Evolutionary conservation across 2,329 filamentous ascomycete species (phyloP).

Genomic region (Xylaria digitata): DNA sequence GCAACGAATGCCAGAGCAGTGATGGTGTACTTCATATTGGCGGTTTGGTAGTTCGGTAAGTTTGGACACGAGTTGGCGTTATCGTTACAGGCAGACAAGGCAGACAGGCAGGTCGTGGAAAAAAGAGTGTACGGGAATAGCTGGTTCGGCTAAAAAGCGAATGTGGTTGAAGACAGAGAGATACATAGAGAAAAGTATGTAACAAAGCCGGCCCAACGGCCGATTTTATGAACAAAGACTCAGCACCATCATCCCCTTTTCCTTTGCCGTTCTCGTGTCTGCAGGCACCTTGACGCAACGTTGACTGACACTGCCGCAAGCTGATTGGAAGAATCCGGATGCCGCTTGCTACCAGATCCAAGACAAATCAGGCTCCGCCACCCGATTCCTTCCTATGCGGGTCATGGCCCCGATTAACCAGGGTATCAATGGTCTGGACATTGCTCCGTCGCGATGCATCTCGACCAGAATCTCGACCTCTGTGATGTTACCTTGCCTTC

Average conservation of each 20-base stretch:
- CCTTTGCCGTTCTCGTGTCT: conserved; percentile 23
- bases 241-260: conserved; percentile 1
- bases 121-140: conserved; percentile 23
- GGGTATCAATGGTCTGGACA: not conserved
- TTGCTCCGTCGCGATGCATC: conserved; percentile 2
- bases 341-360: not conserved
- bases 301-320: conserved; percentile 17
- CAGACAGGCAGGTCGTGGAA: not conserved
- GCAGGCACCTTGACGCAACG: conserved; percentile 21
- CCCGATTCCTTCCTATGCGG: conserved; percentile 22
- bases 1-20: conserved; percentile 40
- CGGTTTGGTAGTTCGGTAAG: conserved; percentile 13
- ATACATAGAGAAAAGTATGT: conserved; percentile 4
- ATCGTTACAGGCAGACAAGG: not conserved
- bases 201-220: conserved; percentile 3
- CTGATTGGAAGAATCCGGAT: conserved; percentile 17
- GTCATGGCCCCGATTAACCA: conserved; percentile 20
- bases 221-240: conserved; percentile 31
- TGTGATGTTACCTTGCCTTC: not conserved
- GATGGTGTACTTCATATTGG: conserved; percentile 46
- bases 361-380: conserved; percentile 18
- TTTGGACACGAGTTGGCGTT: conserved; percentile 17
- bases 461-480: conserved; percentile 8
- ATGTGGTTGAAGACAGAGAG: conserved; percentile 24
- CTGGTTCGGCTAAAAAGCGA: conserved; percentile 24